phyloP scores from a whole-genome alignment of 352 stramenopile species.

The Pythium vanterpoolii region DNA sequence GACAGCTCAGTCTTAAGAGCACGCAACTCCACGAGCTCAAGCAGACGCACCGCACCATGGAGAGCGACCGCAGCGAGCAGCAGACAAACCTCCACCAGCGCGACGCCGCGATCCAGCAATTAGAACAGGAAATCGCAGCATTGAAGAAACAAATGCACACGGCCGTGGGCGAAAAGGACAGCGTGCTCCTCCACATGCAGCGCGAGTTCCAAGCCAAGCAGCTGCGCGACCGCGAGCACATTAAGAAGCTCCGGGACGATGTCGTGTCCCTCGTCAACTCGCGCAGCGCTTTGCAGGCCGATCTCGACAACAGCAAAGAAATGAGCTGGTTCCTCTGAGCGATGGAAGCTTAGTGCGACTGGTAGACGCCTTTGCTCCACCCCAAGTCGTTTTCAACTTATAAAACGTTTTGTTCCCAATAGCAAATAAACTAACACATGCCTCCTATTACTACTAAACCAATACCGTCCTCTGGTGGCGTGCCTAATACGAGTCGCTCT shows the following conservation, averaged over 20 bases:
- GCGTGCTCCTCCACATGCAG: conserved; percentile 49
- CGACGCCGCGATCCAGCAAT: conserved; percentile 49
- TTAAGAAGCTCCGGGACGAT: conserved; percentile 50
- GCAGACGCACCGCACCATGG: conserved; percentile 35
- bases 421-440: conserved; percentile 7
- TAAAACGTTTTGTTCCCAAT: neutral
- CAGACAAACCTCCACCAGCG: conserved; percentile 49
- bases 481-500: conserved; percentile 16
- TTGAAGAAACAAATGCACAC: conserved; percentile 39
- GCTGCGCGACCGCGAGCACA: conserved; percentile 47
- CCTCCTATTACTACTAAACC: neutral
- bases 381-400: conserved; percentile 3
- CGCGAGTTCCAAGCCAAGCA: conserved; percentile 39
- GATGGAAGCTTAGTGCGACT: too few relatives aligned
- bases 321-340: conserved; percentile 46
- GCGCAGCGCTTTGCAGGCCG: conserved; percentile 45
- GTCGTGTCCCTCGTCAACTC: conserved; percentile 58
- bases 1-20: conserved; percentile 53
- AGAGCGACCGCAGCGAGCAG: conserved; percentile 34
- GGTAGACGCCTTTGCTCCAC: too few relatives aligned
- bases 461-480: neutral
- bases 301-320: conserved; percentile 56
- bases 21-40: conserved; percentile 50
- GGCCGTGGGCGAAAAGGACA: conserved; percentile 55
- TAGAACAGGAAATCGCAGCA: conserved; percentile 53